These are phyloP conservation scores for Trichoderma gamsii DNA, from an alignment of 495 filamentous ascomycete genomes.

Conservation along the genomic window DNA sequence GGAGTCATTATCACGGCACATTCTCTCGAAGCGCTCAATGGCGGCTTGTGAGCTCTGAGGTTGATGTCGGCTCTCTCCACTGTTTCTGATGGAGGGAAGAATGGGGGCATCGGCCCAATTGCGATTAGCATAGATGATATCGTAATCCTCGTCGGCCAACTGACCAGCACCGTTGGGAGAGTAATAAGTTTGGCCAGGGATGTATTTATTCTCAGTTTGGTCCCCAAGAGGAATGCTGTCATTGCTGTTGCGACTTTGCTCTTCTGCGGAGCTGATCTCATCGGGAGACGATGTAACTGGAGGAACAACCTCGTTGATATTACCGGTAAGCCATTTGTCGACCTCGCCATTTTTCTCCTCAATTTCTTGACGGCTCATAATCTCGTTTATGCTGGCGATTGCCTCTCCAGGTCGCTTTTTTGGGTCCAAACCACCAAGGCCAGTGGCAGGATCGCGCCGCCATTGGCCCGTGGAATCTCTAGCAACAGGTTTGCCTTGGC, in stretches of 20 bases:
- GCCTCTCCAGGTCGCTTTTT: constrained; percentile 32
- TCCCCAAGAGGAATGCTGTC: constrained; percentile 31
- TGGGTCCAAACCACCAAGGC: constrained; percentile 40
- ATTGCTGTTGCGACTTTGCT: constrained; percentile 31
- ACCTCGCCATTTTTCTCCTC: constrained; percentile 38
- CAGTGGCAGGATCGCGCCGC: constrained; percentile 31
- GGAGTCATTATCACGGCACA: constrained; percentile 45
- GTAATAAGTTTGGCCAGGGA: constrained; percentile 44
- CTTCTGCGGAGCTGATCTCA: constrained; percentile 10
- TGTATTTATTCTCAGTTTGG: constrained; percentile 35
- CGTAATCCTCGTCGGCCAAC: constrained; percentile 36
- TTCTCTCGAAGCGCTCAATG: constrained; percentile 42
- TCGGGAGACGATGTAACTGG: not conserved
- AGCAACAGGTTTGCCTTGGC: constrained; percentile 16
- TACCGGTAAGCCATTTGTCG: constrained; percentile 32
- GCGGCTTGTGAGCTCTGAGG: constrained; percentile 47
- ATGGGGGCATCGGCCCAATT: constrained; percentile 44
- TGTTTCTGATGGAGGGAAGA: constrained; percentile 33
- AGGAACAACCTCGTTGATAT: not conserved
- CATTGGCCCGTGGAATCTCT: constrained; percentile 36
- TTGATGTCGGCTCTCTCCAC: constrained; percentile 32
- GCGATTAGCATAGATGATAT: constrained; percentile 38
- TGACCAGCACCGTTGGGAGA: constrained; percentile 32
- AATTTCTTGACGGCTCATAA: constrained; percentile 28
- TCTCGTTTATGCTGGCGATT: constrained; percentile 36